Evolutionary conservation across 2,329 filamentous ascomycete genomes (phyloP), one percentile per base, ranked within the genome.

Genomic region (Chrysoporthe cubensis): DNA sequence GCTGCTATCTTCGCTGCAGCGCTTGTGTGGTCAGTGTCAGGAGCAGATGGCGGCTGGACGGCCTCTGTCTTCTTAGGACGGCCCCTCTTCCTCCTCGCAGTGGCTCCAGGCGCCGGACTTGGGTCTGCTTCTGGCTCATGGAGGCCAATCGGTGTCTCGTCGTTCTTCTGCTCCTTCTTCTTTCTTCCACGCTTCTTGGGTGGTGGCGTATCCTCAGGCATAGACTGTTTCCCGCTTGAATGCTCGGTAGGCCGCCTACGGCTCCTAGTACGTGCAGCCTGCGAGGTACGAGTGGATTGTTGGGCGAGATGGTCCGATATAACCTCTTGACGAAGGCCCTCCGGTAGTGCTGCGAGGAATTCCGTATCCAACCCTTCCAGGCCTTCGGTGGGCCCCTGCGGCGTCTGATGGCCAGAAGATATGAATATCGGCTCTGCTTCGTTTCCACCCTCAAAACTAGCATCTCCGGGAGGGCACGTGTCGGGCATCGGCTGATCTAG

Each of bases 61-160:
- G 43, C n/a, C 0, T 75, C 75, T 2, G 73, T 70, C 66, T 83
- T 84, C 67, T 76, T 79, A 18, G 82, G 81, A 26, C 82, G 76
- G 4, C 83, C 82, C 62, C 82, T 76, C 68, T 77, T 80, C 72
- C 77, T 81, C 65, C 74, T 75, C 13, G 67, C 44, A 44, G 68
- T 21, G 18, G 50, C 50, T 21, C 52, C 46, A 16, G 40, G 13
- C 50, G 63, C 61, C 43, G 67, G 11, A 54, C 21, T 18, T 13
- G 6, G 16, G n/a, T 66, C 60, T 66, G 69, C 46, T 66, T 71
- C 67, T 11, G 50, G 43, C 52, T 34, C 52, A 9, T 56, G 9
- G 3, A 14, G 8, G 7, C 40, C 52, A 44, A 56, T 4, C 52
- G 52, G 14, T 40, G 21, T 48, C 32, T 71, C 67, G 32, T 68